These are phyloP conservation scores for Magnolia officinalis DNA, from an alignment of 164 flowering plant species.

Conservation along the genomic window DNA sequence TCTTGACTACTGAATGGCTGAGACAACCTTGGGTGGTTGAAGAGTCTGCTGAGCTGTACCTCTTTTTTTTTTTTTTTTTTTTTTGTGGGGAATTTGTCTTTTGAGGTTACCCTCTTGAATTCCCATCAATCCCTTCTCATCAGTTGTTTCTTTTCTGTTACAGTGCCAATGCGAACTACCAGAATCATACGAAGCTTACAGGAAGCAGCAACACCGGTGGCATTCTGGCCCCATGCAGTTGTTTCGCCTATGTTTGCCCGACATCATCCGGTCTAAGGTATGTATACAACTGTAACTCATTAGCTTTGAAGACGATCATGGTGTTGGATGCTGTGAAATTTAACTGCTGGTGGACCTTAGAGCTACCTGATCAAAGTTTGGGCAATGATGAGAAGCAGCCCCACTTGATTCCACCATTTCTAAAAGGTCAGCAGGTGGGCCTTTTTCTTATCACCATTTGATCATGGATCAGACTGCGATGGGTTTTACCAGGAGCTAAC, in stretches of 20 bases:
- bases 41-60: background rate
- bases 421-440: background rate
- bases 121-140: background rate
- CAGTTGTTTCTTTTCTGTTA: constrained; percentile 4
- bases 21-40: no score
- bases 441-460: background rate
- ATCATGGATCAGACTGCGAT: background rate
- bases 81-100: background rate
- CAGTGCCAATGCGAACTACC: constrained; percentile 97
- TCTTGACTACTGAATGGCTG: no score
- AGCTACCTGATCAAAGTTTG: background rate
- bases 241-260: constrained; percentile 91
- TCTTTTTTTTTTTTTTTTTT: no score
- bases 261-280: constrained; percentile 76
- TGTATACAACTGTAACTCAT: background rate
- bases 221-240: constrained; percentile 99
- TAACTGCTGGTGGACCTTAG: background rate
- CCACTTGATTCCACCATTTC: background rate
- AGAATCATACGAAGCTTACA: constrained; percentile 93
- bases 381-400: background rate
- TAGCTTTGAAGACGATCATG: background rate
- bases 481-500: background rate
- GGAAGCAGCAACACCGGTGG: constrained; percentile 99
- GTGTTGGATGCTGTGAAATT: background rate
- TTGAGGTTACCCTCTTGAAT: background rate